Base-by-base conservation (phyloP, 331 rosid genomes). In the Spiraea crenata region DNA sequence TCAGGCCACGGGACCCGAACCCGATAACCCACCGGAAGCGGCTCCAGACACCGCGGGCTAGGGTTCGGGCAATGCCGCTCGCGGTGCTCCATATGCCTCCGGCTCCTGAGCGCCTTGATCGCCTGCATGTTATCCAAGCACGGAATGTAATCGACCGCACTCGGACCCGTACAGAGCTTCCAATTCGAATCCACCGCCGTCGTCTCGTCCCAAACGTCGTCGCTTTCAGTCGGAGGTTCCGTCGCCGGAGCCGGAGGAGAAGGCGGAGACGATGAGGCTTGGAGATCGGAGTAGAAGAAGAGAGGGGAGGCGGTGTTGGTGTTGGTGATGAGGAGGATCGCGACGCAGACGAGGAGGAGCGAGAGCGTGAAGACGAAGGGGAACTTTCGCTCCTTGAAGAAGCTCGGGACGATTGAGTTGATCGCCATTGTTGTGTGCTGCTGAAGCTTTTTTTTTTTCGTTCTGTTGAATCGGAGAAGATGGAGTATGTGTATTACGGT, bases 41-140 rank as follows among this genome's bases (percentile, higher is more conserved):
- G 89, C 40, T 85, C 65, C 92, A 91, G 81, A 71, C 99, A 95
- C 8, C 69, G 63, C 0, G 79, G 81, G 48, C 64, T 70, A 14
- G 82, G 80, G 40, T 48, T 46, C 12, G 97, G 97, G 72, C 99
- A 95, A 70, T 95, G 96, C 63, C 99, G 87, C 81, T 91, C 96
- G 57, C 97, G 88, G 61, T 91, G 97, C 77, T 95, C 97, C 99
- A 95, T 95, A 66, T 90, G 99, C 78, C 80, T 86, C 76, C 97
- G 80, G 4, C 88, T 81, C 62, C 50, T 62, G 78, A 95, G 80
- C 25, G 91, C 91, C 84, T 76, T 89, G 77, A 91, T 89, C 56
- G 86, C 99, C 73, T 55, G 35, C 20, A 17, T 51, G 46, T 95
- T 95, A 81, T 95, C 99, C 82, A 95, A 79, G 77, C 99, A 95